Conservation (phyloP, 345 rosid species). For the Isatis tinctoria region DNA sequence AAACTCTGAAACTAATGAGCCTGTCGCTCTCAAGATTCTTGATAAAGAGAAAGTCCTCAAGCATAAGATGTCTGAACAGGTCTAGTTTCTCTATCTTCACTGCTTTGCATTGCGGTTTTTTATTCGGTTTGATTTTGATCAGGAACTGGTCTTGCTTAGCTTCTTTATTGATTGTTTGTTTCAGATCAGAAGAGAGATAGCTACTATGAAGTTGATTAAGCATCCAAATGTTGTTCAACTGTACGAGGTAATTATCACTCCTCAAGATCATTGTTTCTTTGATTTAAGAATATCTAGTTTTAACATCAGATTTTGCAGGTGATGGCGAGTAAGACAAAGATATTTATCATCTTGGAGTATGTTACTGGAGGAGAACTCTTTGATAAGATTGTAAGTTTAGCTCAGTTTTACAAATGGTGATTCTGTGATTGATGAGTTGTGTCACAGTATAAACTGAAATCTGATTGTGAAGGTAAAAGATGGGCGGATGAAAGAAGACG, state of each 20-base stretch:
- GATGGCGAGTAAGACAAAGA: conserved; percentile 74
- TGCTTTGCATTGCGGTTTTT: neutral
- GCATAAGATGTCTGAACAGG: conserved; percentile 99
- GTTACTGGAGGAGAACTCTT: conserved; percentile 80
- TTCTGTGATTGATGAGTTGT: neutral
- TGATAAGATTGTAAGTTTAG: conserved; percentile 68
- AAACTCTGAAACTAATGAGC: conserved; percentile 76
- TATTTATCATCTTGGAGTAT: conserved; percentile 67
- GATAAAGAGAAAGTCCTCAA: conserved; percentile 95
- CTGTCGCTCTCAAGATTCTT: conserved; percentile 91
- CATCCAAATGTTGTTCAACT: conserved; percentile 92
- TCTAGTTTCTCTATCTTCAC: conserved; percentile 17
- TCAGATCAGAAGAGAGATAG: conserved; percentile 87
- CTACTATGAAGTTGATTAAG: conserved; percentile 88
- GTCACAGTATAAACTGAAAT: neutral
- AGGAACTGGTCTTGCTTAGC: neutral
- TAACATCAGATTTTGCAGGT: conserved; percentile 45
- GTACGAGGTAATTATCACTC: conserved; percentile 58
- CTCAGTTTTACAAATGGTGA: neutral
- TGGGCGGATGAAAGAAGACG: conserved; percentile 89
- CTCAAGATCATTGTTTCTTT: neutral
- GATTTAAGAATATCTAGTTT: neutral
- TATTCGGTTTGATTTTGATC: neutral
- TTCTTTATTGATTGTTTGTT: conserved; percentile 22
- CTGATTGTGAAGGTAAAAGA: conserved; percentile 59